Evolutionary conservation across 2,329 filamentous ascomycete species (phyloP), one percentile per base, ranked within the genome.

Genomic region (Colletotrichum eleusines): DNA sequence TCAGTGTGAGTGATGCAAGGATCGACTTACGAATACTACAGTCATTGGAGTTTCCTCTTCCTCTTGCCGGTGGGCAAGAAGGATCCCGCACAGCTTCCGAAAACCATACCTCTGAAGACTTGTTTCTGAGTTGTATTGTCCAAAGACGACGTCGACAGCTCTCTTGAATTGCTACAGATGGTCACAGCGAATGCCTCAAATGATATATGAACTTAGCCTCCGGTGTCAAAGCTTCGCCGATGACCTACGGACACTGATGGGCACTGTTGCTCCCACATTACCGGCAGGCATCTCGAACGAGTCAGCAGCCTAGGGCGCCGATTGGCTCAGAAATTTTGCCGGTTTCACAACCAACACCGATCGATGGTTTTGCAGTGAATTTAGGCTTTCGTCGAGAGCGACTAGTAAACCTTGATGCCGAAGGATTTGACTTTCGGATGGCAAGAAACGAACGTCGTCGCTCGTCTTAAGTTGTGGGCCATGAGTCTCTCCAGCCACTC

Each of bases 391-490:
- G 7, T 11, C 11, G 31, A 26, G 62, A 12, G 35, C 51, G 50
- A 51, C 51, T 44, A 18, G 14, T n/a, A n/a, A 71, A 71, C 51
- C 58, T 68, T 59, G 23, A 46, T 28, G 0, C 9, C 14, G 26
- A 6, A 31, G 18, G 26, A 33, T n/a, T 38, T n/a, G 42, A 35
- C 38, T 23, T 5, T 2, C 16, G 3, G 31, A 7, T 12, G 23
- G 5, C 11, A n/a, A 35, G 23, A n/a, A 33, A 26, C n/a, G 18
- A 16, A 40, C 38, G n/a, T 35, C 50, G 40, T 63, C 58, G 48
- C 48, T 63, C 58, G 58, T 71, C 64, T 63, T 48, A 63, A 71
- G 68, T 59, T 63, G 23, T 40, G 11, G 3, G n/a, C 38, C 20
- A 6, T 18, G 33, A 28, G 28, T 67, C 20, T 28, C 3, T 59